Evolutionary conservation across 2,329 filamentous ascomycete genomes (phyloP), one percentile per base, ranked within the genome.

Genomic region (Amauroascus verrucosus): DNA sequence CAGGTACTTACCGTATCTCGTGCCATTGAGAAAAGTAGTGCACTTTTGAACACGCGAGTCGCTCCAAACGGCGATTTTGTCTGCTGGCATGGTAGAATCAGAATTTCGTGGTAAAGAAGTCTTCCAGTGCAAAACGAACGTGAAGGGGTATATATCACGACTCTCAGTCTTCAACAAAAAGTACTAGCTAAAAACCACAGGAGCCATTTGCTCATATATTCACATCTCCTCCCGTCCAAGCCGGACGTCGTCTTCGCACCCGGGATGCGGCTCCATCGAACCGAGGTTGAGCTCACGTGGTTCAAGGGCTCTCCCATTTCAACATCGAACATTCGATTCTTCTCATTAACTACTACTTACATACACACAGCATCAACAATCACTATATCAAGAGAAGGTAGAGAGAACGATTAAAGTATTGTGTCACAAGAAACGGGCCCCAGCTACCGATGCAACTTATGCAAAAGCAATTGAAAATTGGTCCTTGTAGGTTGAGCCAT

Each of bases 21-120:
- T 77, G 59, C 83, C 84, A 60, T 85, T 83, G 54, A 90, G 72
- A 50, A 74, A 71, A 40, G 81, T 77, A 53, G 77, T 82, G 62
- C 80, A 77, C 65, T 82, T 77, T 62, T 81, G 72, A 61, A 88
- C 77, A 57, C 86, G 79, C 32, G 81, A 64, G 72, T 91, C 87
- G 57, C 79, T 76, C 38, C 77, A 77, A 18, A 75, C 74, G 48
- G 69, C 67, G 57, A 91, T 78, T 65, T 85, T 85, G 64, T 84
- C 79, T 40, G 77, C 40, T 14, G 50, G 14, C 50, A 52, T 52
- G 11, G 11, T 46, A 20, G 13, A 45, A 16, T 8, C 13, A 2
- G 20, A 14, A 24, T 43, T n/a, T 43, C 18, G 20, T 24, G 40
- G 20, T 16, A 38, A 35, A 38, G 6, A 22, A 22, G 4, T 24